phyloP scores from a whole-genome alignment of 257 asterid species.

The Agastache rugosa region DNA sequence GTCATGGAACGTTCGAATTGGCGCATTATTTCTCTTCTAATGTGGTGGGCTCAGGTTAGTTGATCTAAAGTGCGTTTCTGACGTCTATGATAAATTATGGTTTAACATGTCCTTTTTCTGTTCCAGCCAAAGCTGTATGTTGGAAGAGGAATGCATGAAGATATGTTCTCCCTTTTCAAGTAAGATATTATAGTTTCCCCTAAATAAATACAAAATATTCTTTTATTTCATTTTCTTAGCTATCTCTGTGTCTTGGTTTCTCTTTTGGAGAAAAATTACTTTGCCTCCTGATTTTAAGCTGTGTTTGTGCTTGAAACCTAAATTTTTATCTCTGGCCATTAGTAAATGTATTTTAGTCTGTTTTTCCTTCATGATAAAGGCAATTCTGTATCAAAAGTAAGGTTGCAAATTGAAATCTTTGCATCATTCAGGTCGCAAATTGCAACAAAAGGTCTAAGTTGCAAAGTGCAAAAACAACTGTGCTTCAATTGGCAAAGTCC shows the following conservation, averaged over 20 bases:
- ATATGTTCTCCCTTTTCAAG: slow-evolving; percentile 85
- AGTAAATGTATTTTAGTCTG: background rate
- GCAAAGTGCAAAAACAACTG: background rate
- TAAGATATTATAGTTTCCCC: slow-evolving; percentile 47
- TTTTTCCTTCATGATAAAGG: background rate
- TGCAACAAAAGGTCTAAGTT: background rate
- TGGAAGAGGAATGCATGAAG: slow-evolving; percentile 99
- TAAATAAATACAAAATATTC: background rate
- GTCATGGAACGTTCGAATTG: slow-evolving; percentile 85
- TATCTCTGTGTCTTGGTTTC: slow-evolving; percentile 7
- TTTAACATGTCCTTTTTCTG: slow-evolving; percentile 29
- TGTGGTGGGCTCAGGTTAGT: slow-evolving; percentile 99
- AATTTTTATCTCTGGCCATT: background rate
- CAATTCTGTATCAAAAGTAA: background rate
- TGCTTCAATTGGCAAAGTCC: background rate
- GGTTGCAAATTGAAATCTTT: background rate
- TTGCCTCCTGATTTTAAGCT: background rate
- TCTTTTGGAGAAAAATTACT: background rate
- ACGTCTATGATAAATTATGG: slow-evolving; percentile 29
- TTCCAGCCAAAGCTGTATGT: slow-evolving; percentile 92
- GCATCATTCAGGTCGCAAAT: background rate
- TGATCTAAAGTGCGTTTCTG: slow-evolving; percentile 15
- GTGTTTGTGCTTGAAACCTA: background rate
- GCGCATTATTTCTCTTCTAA: slow-evolving; percentile 62
- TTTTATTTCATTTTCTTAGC: slow-evolving; percentile 15